phyloP scores from a whole-genome alignment of 352 stramenopile genomes.

The Phytophthora macrochlamydospora region DNA sequence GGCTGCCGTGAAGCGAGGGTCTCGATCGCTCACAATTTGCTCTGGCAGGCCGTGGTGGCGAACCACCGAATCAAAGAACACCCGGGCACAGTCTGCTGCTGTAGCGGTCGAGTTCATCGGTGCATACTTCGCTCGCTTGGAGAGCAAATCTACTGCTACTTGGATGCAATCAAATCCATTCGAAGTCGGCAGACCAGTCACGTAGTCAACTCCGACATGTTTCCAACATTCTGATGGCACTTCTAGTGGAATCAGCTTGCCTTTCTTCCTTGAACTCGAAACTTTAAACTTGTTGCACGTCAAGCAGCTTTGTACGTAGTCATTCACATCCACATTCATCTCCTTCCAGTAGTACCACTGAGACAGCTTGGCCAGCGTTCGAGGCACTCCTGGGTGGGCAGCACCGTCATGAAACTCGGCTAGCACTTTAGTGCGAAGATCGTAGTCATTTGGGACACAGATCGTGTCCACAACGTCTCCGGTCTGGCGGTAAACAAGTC shows the following conservation, averaged over 20 bases:
- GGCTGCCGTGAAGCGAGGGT: conserved; percentile 8
- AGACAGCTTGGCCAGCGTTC: background rate
- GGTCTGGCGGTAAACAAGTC: background rate
- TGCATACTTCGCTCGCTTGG: conserved; percentile 7
- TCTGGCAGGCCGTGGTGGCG: conserved; percentile 6
- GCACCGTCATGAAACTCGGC: background rate
- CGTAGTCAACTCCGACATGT: background rate
- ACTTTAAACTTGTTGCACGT: conserved; percentile 2
- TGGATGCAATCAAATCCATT: conserved; percentile 7
- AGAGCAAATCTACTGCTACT: background rate
- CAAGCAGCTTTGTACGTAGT: conserved; percentile 4
- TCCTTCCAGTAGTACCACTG: conserved; percentile 7
- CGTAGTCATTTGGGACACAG: background rate
- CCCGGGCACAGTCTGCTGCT: background rate
- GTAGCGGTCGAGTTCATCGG: background rate
- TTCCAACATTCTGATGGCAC: conserved; percentile 10
- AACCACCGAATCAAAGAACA: conserved; percentile 7
- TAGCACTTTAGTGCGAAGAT: background rate
- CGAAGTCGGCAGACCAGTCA: conserved; percentile 4
- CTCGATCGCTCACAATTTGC: conserved; percentile 7
- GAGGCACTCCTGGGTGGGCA: background rate
- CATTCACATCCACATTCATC: background rate
- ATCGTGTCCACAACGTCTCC: background rate
- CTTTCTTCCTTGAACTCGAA: conserved; percentile 1
- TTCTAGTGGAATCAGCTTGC: conserved; percentile 2